These are phyloP conservation scores for Selaginella moellendorffii DNA, from an alignment of 75 land plant genomes.

Conservation along the genomic window DNA sequence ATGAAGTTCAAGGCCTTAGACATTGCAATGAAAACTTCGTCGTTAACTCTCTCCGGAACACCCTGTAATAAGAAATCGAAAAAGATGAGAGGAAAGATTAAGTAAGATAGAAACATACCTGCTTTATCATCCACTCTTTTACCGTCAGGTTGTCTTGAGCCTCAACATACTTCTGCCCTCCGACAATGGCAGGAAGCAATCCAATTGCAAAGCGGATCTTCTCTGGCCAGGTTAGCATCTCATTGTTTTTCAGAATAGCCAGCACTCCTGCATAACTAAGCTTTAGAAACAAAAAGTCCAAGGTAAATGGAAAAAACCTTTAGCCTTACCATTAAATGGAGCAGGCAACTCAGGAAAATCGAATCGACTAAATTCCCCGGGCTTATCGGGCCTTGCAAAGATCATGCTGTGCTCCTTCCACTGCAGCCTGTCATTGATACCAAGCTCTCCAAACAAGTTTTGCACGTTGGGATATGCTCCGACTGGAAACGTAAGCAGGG, in stretches of 20 bases:
- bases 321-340: constrained; percentile 93
- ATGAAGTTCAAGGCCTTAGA: constrained; percentile 98
- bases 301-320: too few relatives aligned
- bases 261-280: constrained; percentile 52
- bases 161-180: constrained; percentile 89
- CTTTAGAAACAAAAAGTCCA: too few relatives aligned
- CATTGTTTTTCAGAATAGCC: constrained; percentile 87
- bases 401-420: constrained; percentile 99
- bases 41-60: constrained; percentile 78
- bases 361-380: constrained; percentile 94
- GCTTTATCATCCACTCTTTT: constrained; percentile 90
- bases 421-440: constrained; percentile 91
- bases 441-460: constrained; percentile 90
- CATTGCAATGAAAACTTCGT: constrained; percentile 98
- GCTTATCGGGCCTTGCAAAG: constrained; percentile 96
- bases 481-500: constrained; percentile 32
- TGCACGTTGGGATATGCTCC: constrained; percentile 98
- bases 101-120: constrained; percentile 25
- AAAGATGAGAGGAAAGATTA: neutral
- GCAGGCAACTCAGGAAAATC: constrained; percentile 95
- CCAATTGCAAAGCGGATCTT: constrained; percentile 90
- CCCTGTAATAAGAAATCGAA: constrained; percentile 35
- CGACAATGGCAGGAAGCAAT: constrained; percentile 78
- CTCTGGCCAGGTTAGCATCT: constrained; percentile 91
- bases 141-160: constrained; percentile 87